Evolutionary conservation across 2,329 filamentous ascomycete species (phyloP).

Genomic region (Epicoccum nigrum): DNA sequence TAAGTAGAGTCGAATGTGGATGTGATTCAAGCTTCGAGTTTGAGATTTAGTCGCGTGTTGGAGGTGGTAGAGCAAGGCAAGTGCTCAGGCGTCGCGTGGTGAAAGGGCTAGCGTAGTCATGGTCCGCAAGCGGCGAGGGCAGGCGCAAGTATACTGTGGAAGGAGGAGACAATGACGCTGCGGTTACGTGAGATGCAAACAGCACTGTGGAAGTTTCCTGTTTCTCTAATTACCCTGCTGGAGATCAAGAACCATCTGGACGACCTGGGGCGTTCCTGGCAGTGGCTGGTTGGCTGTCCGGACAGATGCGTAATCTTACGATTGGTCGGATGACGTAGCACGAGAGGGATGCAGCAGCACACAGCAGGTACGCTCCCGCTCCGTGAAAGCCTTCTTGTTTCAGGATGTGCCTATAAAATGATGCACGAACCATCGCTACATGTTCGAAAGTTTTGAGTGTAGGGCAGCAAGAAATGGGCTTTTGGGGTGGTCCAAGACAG

Average conservation of each 20-base stretch:
- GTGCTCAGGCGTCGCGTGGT: conserved; percentile 10
- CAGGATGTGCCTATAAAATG: too few species aligned
- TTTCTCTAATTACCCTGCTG: conserved; percentile 9
- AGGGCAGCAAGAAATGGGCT: too few species aligned
- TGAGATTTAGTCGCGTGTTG: background rate
- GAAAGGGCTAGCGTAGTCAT: conserved; percentile 4
- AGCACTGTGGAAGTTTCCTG: conserved; percentile 9
- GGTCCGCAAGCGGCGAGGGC: conserved; percentile 15
- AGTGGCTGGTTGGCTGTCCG: conserved; percentile 27
- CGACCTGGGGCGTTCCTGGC: conserved; percentile 13
- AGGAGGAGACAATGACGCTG: conserved; percentile 29
- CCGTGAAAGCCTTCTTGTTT: too few species aligned
- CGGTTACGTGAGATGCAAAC: conserved; percentile 24
- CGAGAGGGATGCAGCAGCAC: background rate
- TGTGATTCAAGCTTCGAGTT: background rate
- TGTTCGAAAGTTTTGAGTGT: too few species aligned
- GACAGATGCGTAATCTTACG: conserved; percentile 18
- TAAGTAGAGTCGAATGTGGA: background rate
- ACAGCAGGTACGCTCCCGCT: too few species aligned
- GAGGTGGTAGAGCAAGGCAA: background rate
- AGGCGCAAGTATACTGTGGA: conserved; percentile 13
- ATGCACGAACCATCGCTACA: too few species aligned
- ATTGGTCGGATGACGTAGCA: conserved; percentile 29
- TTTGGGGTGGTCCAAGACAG: too few species aligned
- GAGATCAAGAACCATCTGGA: conserved; percentile 9